Evolutionary conservation across 2,329 filamentous ascomycete genomes (phyloP).

Genomic region (Ophiostoma perfectum): DNA sequence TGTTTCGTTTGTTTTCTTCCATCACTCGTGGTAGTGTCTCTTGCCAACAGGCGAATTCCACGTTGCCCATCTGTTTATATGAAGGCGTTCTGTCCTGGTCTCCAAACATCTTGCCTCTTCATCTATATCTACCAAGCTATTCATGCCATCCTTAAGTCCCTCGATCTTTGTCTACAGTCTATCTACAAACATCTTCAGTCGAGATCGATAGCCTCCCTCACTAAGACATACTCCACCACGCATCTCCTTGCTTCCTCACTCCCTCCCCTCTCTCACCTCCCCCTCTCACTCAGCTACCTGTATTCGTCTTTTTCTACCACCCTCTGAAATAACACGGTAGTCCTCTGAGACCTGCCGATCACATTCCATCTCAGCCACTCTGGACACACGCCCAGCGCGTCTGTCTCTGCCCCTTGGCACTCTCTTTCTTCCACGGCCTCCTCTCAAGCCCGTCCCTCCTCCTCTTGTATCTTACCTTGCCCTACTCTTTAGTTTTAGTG

Average conservation of each 20-base stretch:
- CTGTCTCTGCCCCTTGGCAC: background rate
- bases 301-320: background rate
- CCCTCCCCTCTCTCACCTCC: background rate
- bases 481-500: no score
- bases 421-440: background rate
- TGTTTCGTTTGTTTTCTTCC: background rate
- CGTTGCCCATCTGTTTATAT: background rate
- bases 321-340: background rate
- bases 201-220: background rate
- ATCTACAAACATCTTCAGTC: no score
- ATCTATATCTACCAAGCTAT: background rate
- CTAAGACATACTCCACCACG: background rate
- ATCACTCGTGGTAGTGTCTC: background rate
- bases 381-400: background rate
- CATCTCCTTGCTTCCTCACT: background rate
- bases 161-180: no score
- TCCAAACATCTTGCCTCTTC: background rate
- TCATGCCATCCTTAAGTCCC: no score
- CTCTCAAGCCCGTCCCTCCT: background rate
- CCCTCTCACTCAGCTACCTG: background rate
- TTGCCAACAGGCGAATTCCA: background rate
- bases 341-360: conserved; percentile 5
- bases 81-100: background rate
- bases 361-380: background rate
- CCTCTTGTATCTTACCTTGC: background rate